These are phyloP conservation scores for Fusarium goolgardi DNA, from an alignment of 2,329 filamentous ascomycete genomes.

Conservation along the genomic window DNA sequence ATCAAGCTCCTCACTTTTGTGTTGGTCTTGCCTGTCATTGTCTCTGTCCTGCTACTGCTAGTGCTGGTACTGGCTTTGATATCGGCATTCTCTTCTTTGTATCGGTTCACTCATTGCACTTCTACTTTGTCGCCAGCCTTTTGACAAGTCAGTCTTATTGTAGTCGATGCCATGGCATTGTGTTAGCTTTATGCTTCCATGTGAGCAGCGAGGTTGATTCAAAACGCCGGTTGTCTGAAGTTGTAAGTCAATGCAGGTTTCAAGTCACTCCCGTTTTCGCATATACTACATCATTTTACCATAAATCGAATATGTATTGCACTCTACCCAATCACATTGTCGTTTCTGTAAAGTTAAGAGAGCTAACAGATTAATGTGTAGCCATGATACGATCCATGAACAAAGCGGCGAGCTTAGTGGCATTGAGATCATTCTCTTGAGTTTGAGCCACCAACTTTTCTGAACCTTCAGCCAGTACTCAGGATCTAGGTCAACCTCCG, in stretches of 20 bases:
- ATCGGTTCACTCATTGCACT: conserved; percentile 12
- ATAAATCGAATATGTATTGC: background rate
- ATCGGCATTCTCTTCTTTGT: conserved; percentile 23
- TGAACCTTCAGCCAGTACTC: conserved; percentile 3
- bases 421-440: conserved; percentile 17
- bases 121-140: conserved; percentile 11
- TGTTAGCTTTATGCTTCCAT: conserved; percentile 30
- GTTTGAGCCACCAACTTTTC: conserved; percentile 5
- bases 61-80: conserved; percentile 43
- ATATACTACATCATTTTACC: background rate
- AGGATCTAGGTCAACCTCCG: no score
- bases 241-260: conserved; percentile 40
- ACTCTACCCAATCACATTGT: background rate
- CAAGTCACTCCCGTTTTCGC: conserved; percentile 25
- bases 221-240: conserved; percentile 22
- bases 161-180: conserved; percentile 40
- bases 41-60: conserved; percentile 30
- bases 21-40: conserved; percentile 37
- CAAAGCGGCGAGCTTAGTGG: conserved; percentile 13
- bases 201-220: conserved; percentile 30
- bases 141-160: conserved; percentile 21
- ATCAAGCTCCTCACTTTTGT: conserved; percentile 18
- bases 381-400: conserved; percentile 16
- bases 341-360: background rate
- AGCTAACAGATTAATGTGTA: conserved; percentile 14